These are phyloP conservation scores for Rhynchosporium graminicola DNA, from an alignment of 2,329 filamentous ascomycete species.

Conservation along the genomic window DNA sequence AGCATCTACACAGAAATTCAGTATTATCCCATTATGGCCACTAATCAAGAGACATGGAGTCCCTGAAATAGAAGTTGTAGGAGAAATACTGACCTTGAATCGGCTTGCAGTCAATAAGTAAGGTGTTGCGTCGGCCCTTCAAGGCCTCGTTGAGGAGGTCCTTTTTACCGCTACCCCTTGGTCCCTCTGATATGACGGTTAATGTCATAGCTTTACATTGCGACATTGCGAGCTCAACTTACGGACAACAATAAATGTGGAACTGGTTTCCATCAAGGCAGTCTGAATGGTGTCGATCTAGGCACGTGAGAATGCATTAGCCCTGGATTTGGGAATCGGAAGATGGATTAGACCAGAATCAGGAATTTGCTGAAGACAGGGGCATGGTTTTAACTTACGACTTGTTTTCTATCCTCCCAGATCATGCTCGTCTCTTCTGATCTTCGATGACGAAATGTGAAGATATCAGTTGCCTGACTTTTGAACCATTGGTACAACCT, in stretches of 20 bases:
- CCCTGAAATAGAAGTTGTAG: neutral
- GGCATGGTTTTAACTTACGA: slow-evolving; percentile 52
- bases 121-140: slow-evolving; percentile 71
- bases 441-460: slow-evolving; percentile 58
- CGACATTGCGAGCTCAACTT: neutral
- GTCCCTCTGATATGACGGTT: slow-evolving; percentile 58
- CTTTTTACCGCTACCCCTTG: slow-evolving; percentile 85
- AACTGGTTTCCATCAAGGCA: slow-evolving; percentile 84
- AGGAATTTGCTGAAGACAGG: neutral
- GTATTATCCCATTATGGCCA: slow-evolving; percentile 72
- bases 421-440: slow-evolving; percentile 72
- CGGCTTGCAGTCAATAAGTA: slow-evolving; percentile 90
- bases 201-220: neutral
- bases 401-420: slow-evolving; percentile 79
- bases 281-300: slow-evolving; percentile 54
- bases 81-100: slow-evolving; percentile 54
- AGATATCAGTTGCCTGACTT: slow-evolving; percentile 66
- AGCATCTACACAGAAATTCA: slow-evolving; percentile 68
- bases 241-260: slow-evolving; percentile 88
- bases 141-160: slow-evolving; percentile 85
- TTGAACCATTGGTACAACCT: slow-evolving; percentile 79
- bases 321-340: neutral
- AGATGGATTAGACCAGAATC: neutral
- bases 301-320: neutral
- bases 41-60: slow-evolving; percentile 55